phyloP scores from a whole-genome alignment of 1,284 basidiomycete species.

The Pseudozyma sp. region DNA sequence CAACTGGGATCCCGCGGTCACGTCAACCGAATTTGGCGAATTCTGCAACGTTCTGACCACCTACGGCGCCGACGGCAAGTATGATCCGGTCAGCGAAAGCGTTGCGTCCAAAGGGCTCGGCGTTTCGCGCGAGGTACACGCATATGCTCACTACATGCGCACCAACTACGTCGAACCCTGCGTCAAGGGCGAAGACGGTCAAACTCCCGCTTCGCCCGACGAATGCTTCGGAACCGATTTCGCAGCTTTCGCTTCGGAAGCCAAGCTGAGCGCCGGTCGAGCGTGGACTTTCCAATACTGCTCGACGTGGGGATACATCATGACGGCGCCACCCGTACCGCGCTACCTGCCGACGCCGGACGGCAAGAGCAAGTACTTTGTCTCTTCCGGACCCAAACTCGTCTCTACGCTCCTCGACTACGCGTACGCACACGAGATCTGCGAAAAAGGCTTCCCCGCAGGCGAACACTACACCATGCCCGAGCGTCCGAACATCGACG shows the following conservation, averaged over 20 bases:
- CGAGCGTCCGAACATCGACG: slow-evolving; percentile 78
- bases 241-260: slow-evolving; percentile 74
- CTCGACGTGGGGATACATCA: slow-evolving; percentile 93
- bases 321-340: slow-evolving; percentile 51
- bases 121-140: slow-evolving; percentile 39
- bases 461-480: slow-evolving; percentile 82
- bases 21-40: slow-evolving; percentile 45
- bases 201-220: slow-evolving; percentile 22
- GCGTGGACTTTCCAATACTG: slow-evolving; percentile 84
- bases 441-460: slow-evolving; percentile 81
- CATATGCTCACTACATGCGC: slow-evolving; percentile 44
- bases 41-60: slow-evolving; percentile 47
- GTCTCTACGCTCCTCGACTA: slow-evolving; percentile 80
- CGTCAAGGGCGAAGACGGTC: slow-evolving; percentile 31
- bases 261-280: slow-evolving; percentile 79
- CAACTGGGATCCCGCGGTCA: slow-evolving; percentile 59
- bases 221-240: slow-evolving; percentile 82
- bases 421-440: slow-evolving; percentile 83
- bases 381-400: slow-evolving; percentile 72
- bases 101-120: slow-evolving; percentile 17
- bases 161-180: slow-evolving; percentile 50
- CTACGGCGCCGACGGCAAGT: slow-evolving; percentile 32
- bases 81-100: slow-evolving; percentile 16
- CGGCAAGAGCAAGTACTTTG: slow-evolving; percentile 36
- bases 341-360: slow-evolving; percentile 26